Percentiles rank a stretch among this genome's conserved stretches.
These are phyloP conservation scores for Sutorius australiensis DNA, from an alignment of 768 basidiomycete species.

Conservation along the genomic window DNA sequence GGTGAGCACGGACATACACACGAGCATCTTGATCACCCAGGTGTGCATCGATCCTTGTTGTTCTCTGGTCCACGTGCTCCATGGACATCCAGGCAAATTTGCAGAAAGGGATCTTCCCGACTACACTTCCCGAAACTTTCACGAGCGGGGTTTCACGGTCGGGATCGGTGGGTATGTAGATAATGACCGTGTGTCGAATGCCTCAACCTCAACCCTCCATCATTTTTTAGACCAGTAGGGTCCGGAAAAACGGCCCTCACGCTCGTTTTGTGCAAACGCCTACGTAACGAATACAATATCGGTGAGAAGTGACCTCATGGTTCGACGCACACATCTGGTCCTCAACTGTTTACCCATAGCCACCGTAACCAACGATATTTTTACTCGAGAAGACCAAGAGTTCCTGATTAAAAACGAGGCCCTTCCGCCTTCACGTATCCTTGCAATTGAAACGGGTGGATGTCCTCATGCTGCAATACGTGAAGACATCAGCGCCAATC, in stretches of 20 bases:
- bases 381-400: constrained; percentile 96
- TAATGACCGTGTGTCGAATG: background rate
- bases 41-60: constrained; percentile 36
- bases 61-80: background rate
- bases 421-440: constrained; percentile 77
- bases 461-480: constrained; percentile 98
- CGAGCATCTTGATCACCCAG: constrained; percentile 87
- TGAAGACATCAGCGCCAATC: constrained; percentile 96
- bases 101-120: constrained; percentile 91
- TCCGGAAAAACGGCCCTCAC: constrained; percentile 96
- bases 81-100: constrained; percentile 65
- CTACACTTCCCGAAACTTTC: constrained; percentile 77
- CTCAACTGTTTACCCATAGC: constrained; percentile 42
- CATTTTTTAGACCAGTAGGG: constrained; percentile 75
- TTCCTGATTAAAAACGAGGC: constrained; percentile 93
- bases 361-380: constrained; percentile 99
- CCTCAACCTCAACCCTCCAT: background rate
- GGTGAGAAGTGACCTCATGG: constrained; percentile 45
- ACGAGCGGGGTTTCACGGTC: constrained; percentile 91
- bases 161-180: constrained; percentile 90
- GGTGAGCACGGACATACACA: constrained; percentile 94
- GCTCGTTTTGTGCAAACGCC: constrained; percentile 78
- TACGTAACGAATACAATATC: constrained; percentile 86
- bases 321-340: background rate
- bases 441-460: constrained; percentile 96